Conservation (phyloP, 495 filamentous ascomycete genomes). For the Talaromyces liani region DNA sequence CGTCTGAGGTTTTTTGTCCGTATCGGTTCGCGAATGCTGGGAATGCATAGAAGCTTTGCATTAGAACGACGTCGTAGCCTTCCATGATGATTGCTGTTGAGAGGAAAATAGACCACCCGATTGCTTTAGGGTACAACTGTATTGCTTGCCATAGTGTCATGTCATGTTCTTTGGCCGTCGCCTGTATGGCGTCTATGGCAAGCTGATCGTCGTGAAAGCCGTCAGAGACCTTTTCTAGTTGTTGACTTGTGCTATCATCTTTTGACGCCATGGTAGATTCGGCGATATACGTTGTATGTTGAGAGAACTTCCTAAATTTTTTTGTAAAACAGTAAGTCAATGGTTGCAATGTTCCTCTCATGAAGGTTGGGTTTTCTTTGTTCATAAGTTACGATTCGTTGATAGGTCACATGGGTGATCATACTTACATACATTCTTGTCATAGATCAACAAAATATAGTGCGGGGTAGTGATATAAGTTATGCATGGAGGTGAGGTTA, state of each 20-base stretch:
- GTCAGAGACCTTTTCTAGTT: not conserved
- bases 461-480: not conserved
- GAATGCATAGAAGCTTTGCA: constrained; percentile 14
- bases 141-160: constrained; percentile 10
- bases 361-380: not conserved
- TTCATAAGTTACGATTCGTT: not conserved
- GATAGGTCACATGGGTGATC: not conserved
- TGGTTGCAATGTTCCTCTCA: not conserved
- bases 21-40: constrained; percentile 19
- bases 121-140: constrained; percentile 25
- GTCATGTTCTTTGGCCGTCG: not conserved
- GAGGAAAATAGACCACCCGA: constrained; percentile 30
- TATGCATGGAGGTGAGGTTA: not conserved
- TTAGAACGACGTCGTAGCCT: constrained; percentile 32
- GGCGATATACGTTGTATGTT: not conserved
- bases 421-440: not conserved
- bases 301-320: not conserved
- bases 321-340: not conserved
- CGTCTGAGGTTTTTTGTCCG: constrained; percentile 16
- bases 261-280: not conserved
- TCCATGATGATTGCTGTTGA: constrained; percentile 35
- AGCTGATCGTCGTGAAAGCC: not conserved
- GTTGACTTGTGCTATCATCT: not conserved
- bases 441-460: not conserved
- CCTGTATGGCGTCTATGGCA: not conserved